Percentiles rank a stretch among this genome's conserved stretches.
These are phyloP conservation scores for Tagetes patula DNA, from an alignment of 129 eudicot genomes.

Conservation along the genomic window DNA sequence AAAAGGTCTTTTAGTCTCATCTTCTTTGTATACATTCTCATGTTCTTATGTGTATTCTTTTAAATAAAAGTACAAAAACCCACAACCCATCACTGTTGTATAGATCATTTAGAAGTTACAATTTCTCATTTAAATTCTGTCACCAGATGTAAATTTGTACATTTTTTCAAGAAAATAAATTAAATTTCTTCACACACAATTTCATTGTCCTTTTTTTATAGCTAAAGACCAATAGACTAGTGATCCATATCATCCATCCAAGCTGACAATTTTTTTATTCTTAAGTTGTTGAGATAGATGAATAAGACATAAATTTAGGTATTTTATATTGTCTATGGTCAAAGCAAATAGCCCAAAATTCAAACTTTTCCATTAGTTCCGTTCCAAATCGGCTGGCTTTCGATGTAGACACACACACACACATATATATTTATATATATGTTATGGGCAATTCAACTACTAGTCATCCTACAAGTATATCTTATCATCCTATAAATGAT, in stretches of 20 bases:
- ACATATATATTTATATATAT: not conserved
- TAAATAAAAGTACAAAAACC: slow-evolving; percentile 20
- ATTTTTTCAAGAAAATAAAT: slow-evolving; percentile 13
- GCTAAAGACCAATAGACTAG: too few relatives aligned
- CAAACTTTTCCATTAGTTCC: slow-evolving; percentile 3
- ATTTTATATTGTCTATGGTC: slow-evolving; percentile 18
- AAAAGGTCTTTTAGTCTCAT: slow-evolving; percentile 14
- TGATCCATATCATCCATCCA: too few relatives aligned
- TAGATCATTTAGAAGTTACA: slow-evolving; percentile 31
- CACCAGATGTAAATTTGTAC: slow-evolving; percentile 33
- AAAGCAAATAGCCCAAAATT: slow-evolving; percentile 8
- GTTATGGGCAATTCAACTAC: too few relatives aligned
- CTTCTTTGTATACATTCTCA: slow-evolving; percentile 5
- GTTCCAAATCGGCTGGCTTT: slow-evolving; percentile 23
- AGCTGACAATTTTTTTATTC: too few relatives aligned
- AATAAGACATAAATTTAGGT: not conserved
- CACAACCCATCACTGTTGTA: slow-evolving; percentile 24
- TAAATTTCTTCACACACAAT: not conserved
- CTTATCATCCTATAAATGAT: too few relatives aligned
- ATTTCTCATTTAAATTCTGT: slow-evolving; percentile 18
- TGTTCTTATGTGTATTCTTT: slow-evolving; percentile 19
- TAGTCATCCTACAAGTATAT: too few relatives aligned
- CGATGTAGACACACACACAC: not conserved
- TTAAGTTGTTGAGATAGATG: not conserved
- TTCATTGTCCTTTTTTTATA: too few relatives aligned